These are phyloP conservation scores for Geotrichum macrosporum DNA, from an alignment of 1,139 yeast genomes.

Conservation along the genomic window DNA sequence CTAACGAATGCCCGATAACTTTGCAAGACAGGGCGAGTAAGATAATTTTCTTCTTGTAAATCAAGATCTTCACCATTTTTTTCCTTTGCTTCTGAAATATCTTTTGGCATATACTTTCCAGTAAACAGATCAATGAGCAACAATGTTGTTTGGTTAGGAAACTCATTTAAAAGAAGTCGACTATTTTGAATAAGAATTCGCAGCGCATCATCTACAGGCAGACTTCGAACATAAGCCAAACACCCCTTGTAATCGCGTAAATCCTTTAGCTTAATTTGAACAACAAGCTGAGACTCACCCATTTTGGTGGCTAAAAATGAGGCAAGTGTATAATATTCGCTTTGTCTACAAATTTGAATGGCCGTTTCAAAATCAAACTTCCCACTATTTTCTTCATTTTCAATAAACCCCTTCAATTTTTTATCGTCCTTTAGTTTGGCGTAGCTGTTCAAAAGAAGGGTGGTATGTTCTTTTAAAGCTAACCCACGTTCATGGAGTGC, in stretches of 20 bases:
- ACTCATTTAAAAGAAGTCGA: slow-evolving; percentile 55
- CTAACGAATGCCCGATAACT: slow-evolving; percentile 69
- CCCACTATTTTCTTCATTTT: slow-evolving; percentile 40
- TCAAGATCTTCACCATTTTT: slow-evolving; percentile 14
- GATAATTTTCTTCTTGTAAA: slow-evolving; percentile 12
- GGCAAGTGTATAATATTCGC: slow-evolving; percentile 66
- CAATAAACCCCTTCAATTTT: slow-evolving; percentile 57
- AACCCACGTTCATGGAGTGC: slow-evolving; percentile 49
- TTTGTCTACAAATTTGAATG: slow-evolving; percentile 70
- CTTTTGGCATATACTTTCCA: slow-evolving; percentile 53
- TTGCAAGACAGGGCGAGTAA: slow-evolving; percentile 48
- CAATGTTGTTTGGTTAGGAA: slow-evolving; percentile 80
- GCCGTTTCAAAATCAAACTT: slow-evolving; percentile 66
- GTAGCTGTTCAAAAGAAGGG: slow-evolving; percentile 73
- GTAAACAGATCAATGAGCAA: slow-evolving; percentile 82
- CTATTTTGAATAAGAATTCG: slow-evolving; percentile 66
- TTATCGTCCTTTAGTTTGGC: slow-evolving; percentile 67
- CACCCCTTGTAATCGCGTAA: slow-evolving; percentile 60
- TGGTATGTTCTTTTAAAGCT: slow-evolving; percentile 74
- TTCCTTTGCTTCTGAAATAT: slow-evolving; percentile 19
- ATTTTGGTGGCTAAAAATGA: slow-evolving; percentile 65
- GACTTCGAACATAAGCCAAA: slow-evolving; percentile 60
- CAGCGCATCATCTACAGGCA: slow-evolving; percentile 74
- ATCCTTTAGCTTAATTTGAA: slow-evolving; percentile 69
- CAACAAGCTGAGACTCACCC: slow-evolving; percentile 70